Evolutionary conservation across 1,284 basidiomycete species (phyloP).

Genomic region (Ceratobasidium sp.): DNA sequence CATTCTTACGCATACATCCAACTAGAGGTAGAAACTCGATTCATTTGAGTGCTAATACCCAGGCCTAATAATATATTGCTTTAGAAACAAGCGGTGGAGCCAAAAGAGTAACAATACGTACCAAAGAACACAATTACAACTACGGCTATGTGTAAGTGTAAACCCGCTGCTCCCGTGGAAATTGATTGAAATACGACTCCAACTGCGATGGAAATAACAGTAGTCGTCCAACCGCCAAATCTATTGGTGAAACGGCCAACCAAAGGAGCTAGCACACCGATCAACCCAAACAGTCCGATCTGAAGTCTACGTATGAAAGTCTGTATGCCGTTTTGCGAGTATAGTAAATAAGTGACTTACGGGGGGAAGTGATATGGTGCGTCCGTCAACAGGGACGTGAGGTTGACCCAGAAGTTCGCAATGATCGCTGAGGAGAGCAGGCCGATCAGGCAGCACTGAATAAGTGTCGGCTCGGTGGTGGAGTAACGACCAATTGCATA

Average conservation of each 20-base stretch:
- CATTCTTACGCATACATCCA: conserved; percentile 52
- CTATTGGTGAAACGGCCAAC: conserved; percentile 67
- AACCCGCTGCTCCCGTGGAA: conserved; percentile 64
- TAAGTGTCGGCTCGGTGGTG: conserved; percentile 70
- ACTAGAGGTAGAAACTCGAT: conserved; percentile 49
- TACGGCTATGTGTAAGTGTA: conserved; percentile 65
- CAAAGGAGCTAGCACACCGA: conserved; percentile 70
- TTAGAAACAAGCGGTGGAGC: neutral
- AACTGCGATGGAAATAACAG: conserved; percentile 58
- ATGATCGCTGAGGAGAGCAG: conserved; percentile 65
- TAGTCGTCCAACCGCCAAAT: conserved; percentile 71
- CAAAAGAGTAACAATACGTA: conserved; percentile 32
- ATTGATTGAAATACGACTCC: conserved; percentile 58
- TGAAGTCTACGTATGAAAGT: conserved; percentile 49
- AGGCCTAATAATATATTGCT: conserved; percentile 46
- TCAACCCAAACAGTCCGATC: conserved; percentile 74
- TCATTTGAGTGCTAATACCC: conserved; percentile 57
- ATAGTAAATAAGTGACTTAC: conserved; percentile 51
- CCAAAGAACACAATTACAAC: conserved; percentile 59
- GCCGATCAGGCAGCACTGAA: conserved; percentile 67
- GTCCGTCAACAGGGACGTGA: conserved; percentile 74
- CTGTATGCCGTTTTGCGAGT: neutral
- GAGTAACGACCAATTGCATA: conserved; percentile 71
- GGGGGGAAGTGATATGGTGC: conserved; percentile 70
- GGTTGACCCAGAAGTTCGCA: conserved; percentile 70